phyloP scores from a whole-genome alignment of 768 basidiomycete genomes.

The Macrolepiota dolichaula region DNA sequence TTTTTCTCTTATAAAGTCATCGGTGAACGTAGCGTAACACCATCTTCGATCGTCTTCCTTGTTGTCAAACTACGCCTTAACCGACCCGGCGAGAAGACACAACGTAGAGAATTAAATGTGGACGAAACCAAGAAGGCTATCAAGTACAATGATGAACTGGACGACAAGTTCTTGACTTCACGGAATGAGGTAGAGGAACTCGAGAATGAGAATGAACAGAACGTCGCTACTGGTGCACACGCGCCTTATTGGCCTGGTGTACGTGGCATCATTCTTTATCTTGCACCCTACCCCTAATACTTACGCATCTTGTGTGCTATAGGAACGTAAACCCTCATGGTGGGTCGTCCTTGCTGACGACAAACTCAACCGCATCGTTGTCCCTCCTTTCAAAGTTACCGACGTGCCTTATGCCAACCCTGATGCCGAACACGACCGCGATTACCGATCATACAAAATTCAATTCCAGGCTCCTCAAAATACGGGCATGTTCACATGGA shows the following conservation, averaged over 20 bases:
- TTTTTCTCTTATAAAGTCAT: slow-evolving; percentile 59
- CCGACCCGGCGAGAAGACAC: slow-evolving; percentile 40
- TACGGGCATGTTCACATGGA: slow-evolving; percentile 86
- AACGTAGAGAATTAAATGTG: slow-evolving; percentile 38
- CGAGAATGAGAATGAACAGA: slow-evolving; percentile 30
- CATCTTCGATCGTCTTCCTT: slow-evolving; percentile 84
- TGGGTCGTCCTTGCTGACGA: slow-evolving; percentile 90
- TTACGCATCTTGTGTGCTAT: slow-evolving; percentile 4
- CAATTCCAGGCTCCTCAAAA: slow-evolving; percentile 94
- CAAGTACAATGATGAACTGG: slow-evolving; percentile 54
- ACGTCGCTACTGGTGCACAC: slow-evolving; percentile 62
- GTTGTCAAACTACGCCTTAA: slow-evolving; percentile 77
- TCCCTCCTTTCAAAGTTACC: slow-evolving; percentile 78
- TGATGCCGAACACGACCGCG: slow-evolving; percentile 35
- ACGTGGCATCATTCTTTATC: slow-evolving; percentile 23
- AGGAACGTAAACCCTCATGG: slow-evolving; percentile 91
- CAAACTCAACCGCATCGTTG: slow-evolving; percentile 79
- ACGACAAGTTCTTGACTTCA: slow-evolving; percentile 66
- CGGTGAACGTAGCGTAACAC: slow-evolving; percentile 84
- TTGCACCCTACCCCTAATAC: not conserved
- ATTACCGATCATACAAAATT: slow-evolving; percentile 83
- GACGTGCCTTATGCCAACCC: slow-evolving; percentile 69
- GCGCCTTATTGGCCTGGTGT: slow-evolving; percentile 93
- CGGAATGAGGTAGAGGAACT: slow-evolving; percentile 64
- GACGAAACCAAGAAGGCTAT: slow-evolving; percentile 47